These are phyloP conservation scores for Leishmania braziliensis DNA, from an alignment of 208 protist genomes.

Conservation along the genomic window DNA sequence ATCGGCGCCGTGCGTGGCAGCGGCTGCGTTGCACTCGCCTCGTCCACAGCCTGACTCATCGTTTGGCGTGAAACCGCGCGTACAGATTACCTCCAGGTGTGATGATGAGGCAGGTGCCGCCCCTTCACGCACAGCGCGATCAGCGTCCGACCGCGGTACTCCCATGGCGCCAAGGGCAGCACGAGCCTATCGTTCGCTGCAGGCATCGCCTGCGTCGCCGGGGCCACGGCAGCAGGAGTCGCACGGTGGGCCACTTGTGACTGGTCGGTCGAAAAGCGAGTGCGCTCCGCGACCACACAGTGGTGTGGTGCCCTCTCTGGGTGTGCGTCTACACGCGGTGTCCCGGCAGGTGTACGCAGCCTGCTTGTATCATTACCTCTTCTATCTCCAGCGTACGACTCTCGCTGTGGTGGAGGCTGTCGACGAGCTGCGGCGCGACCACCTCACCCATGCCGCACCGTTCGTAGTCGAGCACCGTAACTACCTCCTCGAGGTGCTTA, in stretches of 20 bases:
- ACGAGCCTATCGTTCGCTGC: neutral
- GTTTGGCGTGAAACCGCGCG: slow-evolving; percentile 8
- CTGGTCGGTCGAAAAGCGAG: neutral
- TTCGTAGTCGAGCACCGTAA: slow-evolving; percentile 47
- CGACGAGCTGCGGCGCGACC: slow-evolving; percentile 16
- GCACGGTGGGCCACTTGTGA: neutral
- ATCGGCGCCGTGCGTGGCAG: neutral
- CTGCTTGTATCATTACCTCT: slow-evolving; percentile 45
- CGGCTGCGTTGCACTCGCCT: slow-evolving; percentile 14
- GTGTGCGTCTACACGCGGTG: neutral
- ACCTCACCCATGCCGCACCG: slow-evolving; percentile 29
- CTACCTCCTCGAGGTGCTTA: slow-evolving; percentile 45
- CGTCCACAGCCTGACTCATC: neutral
- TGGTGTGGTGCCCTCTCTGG: neutral
- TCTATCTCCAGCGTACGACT: slow-evolving; percentile 38
- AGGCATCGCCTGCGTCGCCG: neutral
- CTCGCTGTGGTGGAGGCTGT: slow-evolving; percentile 44
- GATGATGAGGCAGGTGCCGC: neutral
- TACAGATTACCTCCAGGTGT: neutral
- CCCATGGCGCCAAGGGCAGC: neutral
- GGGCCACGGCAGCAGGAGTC: neutral
- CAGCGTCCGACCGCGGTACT: neutral
- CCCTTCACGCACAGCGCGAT: neutral
- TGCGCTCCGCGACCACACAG: neutral
- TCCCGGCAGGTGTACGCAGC: slow-evolving; percentile 28